A percentile compares a stretch with the other conserved stretches of the same genome.
phyloP scores from a whole-genome alignment of 805 yeast genomes.

The Maudiozyma barnettii region DNA sequence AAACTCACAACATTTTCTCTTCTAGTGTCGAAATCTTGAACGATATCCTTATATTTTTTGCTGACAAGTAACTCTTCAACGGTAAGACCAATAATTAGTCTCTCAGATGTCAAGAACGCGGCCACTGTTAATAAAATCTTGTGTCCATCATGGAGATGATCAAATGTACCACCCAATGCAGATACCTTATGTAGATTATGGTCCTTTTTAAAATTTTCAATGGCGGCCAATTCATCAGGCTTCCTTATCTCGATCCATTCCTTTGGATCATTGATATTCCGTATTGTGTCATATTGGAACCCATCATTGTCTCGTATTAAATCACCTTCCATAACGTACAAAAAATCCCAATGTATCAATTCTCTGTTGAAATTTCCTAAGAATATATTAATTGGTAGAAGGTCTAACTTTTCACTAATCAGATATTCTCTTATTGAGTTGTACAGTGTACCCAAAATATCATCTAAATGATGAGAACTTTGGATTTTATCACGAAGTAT shows the following conservation, averaged over 20 bases:
- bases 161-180: conserved; percentile 95
- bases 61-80: conserved; percentile 62
- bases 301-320: background rate
- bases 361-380: conserved; percentile 10
- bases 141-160: conserved; percentile 93
- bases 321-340: conserved; percentile 8
- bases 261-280: background rate
- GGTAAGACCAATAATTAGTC: conserved; percentile 74
- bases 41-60: conserved; percentile 58
- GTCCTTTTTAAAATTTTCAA: conserved; percentile 5
- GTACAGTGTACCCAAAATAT: conserved; percentile 22
- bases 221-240: background rate
- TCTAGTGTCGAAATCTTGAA: conserved; percentile 53
- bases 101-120: conserved; percentile 44
- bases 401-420: conserved; percentile 8
- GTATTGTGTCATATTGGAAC: background rate
- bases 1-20: conserved; percentile 39
- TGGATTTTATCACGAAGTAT: conserved; percentile 13
- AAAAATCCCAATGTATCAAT: conserved; percentile 11
- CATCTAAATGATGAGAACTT: conserved; percentile 18
- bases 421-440: conserved; percentile 21
- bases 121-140: conserved; percentile 71
- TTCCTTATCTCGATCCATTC: background rate
- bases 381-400: conserved; percentile 21
- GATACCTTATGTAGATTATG: conserved; percentile 27